Percentiles rank a stretch among this genome's conserved stretches.
These are phyloP conservation scores for Ogataea polymorpha DNA, from an alignment of 805 yeast species.

Conservation along the genomic window DNA sequence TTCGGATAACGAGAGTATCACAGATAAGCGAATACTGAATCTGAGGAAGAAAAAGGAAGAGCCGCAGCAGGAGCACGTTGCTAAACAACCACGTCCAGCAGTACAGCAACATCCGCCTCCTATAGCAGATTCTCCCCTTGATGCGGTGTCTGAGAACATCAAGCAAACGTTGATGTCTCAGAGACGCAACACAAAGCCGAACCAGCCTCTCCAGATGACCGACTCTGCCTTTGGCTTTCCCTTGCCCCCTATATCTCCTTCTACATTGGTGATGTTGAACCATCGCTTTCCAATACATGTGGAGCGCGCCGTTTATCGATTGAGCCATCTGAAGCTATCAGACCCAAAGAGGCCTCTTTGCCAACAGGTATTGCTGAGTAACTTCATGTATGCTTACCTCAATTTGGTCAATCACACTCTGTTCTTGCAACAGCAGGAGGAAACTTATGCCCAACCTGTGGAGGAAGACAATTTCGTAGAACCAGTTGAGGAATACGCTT, in stretches of 20 bases:
- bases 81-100: neutral
- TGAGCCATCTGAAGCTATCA: conserved; percentile 90
- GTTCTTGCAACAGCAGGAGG: conserved; percentile 63
- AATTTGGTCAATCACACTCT: conserved; percentile 90
- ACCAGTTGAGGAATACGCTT: conserved; percentile 11
- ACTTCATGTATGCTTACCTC: conserved; percentile 96
- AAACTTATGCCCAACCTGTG: conserved; percentile 21
- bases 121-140: conserved; percentile 5
- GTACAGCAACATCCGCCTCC: neutral
- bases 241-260: conserved; percentile 71
- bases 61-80: neutral
- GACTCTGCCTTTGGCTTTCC: conserved; percentile 90
- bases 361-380: conserved; percentile 89
- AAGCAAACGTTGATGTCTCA: conserved; percentile 28
- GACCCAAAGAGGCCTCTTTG: conserved; percentile 88
- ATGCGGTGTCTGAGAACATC: conserved; percentile 18
- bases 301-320: conserved; percentile 90
- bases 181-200: conserved; percentile 40
- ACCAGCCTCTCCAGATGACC: conserved; percentile 56
- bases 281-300: conserved; percentile 91
- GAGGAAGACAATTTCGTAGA: conserved; percentile 11
- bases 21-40: conserved; percentile 16
- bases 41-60: conserved; percentile 8
- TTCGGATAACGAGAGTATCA: conserved; percentile 24
- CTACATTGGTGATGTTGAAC: conserved; percentile 77